Evolutionary conservation across 1,139 yeast species (phyloP).

Genomic region (Pichia cactophila): DNA sequence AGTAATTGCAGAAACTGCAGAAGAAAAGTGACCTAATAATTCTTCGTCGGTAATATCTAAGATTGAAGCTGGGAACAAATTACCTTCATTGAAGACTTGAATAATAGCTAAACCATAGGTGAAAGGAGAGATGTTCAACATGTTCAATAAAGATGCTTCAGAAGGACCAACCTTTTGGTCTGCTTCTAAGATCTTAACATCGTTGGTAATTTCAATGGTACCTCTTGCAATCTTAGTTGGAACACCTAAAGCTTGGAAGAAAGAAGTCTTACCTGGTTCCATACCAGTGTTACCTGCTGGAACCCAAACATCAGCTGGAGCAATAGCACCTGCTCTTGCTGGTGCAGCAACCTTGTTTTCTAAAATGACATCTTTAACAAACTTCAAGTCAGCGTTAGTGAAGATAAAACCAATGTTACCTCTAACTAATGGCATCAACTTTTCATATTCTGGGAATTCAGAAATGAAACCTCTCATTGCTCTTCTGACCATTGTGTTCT

Average conservation of each 20-base stretch:
- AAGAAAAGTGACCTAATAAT: constrained; percentile 83
- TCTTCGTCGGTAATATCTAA: constrained; percentile 98
- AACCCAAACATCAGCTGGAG: constrained; percentile 95
- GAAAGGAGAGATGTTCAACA: constrained; percentile 99
- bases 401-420: constrained; percentile 99
- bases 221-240: constrained; percentile 99
- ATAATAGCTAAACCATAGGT: constrained; percentile 96
- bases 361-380: constrained; percentile 78
- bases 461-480: constrained; percentile 93
- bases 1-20: constrained; percentile 92
- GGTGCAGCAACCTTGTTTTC: constrained; percentile 99
- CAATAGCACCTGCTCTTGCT: constrained; percentile 99
- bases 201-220: constrained; percentile 98
- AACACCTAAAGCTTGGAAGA: constrained; percentile 99
- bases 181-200: constrained; percentile 88
- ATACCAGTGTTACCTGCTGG: constrained; percentile 99
- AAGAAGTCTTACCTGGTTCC: constrained; percentile 99
- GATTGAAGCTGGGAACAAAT: constrained; percentile 93
- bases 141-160: constrained; percentile 97
- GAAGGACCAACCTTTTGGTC: constrained; percentile 95
- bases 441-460: constrained; percentile 95
- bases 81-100: constrained; percentile 98
- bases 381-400: constrained; percentile 94
- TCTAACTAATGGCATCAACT: constrained; percentile 85
- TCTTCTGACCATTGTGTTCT: constrained; percentile 99